Evolutionary conservation across 225 moss, liverwort and hornwort species (phyloP).

Genomic region (Neckera pumila): DNA sequence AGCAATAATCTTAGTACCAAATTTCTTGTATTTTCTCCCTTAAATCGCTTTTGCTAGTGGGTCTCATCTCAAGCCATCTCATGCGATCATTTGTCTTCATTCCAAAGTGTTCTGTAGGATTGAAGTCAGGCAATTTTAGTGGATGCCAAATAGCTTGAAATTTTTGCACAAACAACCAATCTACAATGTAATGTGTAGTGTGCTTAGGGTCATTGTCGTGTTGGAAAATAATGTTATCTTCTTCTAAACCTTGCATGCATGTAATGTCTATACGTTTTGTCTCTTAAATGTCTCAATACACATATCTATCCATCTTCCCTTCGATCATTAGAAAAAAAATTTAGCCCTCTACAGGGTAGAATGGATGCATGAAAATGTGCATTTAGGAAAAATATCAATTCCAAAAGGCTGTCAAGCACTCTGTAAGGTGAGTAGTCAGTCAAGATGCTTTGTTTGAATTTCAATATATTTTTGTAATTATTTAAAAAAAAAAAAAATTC

Average conservation of each 20-base stretch:
- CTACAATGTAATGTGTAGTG: background rate
- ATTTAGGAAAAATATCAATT: no score
- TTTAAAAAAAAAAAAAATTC: no score
- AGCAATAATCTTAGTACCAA: fast-evolving
- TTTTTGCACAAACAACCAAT: background rate
- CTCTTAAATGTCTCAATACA: fast-evolving
- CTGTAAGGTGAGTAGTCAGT: no score
- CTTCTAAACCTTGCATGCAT: background rate
- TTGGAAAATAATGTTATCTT: background rate
- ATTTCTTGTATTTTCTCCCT: no score
- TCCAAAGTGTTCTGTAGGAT: fast-evolving
- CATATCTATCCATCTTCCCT: background rate
- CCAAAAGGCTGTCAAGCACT: no score
- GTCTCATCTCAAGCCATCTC: no score
- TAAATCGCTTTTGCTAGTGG: no score
- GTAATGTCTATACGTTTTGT: background rate
- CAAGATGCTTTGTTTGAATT: no score
- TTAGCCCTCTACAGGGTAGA: no score
- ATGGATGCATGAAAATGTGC: no score
- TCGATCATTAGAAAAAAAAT: no score
- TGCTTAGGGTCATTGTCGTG: background rate
- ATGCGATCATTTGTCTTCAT: background rate
- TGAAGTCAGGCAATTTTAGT: fast-evolving
- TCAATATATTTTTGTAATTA: no score
- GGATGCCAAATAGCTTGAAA: background rate